Conservation (phyloP, 2,329 filamentous ascomycete species). For the Cadophora sp. region DNA sequence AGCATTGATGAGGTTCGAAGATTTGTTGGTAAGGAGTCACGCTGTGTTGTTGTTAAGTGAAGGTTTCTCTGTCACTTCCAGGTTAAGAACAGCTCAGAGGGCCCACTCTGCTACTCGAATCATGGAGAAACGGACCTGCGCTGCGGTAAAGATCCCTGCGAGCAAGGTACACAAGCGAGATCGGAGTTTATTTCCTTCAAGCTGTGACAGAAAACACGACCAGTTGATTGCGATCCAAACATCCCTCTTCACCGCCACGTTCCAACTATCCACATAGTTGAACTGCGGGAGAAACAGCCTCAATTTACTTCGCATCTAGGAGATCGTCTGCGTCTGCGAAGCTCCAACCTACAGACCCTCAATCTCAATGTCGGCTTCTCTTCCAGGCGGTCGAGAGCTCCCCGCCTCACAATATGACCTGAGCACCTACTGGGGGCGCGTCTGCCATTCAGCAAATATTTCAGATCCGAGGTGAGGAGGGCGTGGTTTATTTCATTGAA, state of each 20-base stretch:
- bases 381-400: constrained; percentile 77
- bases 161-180: constrained; percentile 1
- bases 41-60: too few relatives aligned
- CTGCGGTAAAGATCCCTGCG: not conserved
- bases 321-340: not conserved
- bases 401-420: constrained; percentile 93
- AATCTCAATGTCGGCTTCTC: constrained; percentile 65
- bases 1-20: too few relatives aligned
- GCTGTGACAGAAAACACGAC: constrained; percentile 1
- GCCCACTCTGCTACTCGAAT: too few relatives aligned
- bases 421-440: constrained; percentile 92
- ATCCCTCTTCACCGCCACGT: constrained; percentile 9
- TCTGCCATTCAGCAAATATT: constrained; percentile 86
- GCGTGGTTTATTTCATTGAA: constrained; percentile 13
- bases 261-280: not conserved
- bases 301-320: not conserved
- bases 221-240: not conserved
- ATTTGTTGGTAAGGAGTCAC: too few relatives aligned
- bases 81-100: too few relatives aligned
- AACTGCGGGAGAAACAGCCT: not conserved
- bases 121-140: too few relatives aligned
- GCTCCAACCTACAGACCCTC: not conserved
- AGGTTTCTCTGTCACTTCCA: too few relatives aligned
- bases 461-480: constrained; percentile 89
- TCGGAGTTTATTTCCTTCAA: constrained; percentile 4